These are phyloP conservation scores for Penicillium griseofulvum DNA, from an alignment of 2,329 filamentous ascomycete species.

Conservation along the genomic window DNA sequence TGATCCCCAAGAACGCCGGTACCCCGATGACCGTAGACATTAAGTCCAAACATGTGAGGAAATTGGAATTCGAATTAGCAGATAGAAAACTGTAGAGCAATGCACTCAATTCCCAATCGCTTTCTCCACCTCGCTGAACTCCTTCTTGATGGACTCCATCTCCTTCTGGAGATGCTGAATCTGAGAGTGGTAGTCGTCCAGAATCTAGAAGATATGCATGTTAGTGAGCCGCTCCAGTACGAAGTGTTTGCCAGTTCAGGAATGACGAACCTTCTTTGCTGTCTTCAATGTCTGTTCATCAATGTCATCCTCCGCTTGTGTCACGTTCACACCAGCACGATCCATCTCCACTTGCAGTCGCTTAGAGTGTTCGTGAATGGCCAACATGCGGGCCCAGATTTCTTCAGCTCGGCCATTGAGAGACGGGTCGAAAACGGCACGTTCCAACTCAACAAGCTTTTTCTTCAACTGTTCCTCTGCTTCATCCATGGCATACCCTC, in stretches of 20 bases:
- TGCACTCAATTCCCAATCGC: conserved; percentile 24
- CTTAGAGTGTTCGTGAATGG: conserved; percentile 58
- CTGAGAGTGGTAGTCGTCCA: conserved; percentile 52
- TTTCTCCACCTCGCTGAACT: conserved; percentile 57
- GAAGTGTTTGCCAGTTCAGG: conserved; percentile 18
- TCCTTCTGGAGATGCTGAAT: conserved; percentile 61
- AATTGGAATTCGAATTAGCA: conserved; percentile 8
- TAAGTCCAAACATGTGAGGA: conserved; percentile 13
- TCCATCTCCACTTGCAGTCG: conserved; percentile 61
- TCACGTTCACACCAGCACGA: conserved; percentile 46
- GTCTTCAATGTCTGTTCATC: conserved; percentile 59
- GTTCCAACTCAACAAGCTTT: conserved; percentile 58
- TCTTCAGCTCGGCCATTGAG: conserved; percentile 61
- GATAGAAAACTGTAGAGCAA: conserved; percentile 2
- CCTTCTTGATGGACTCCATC: conserved; percentile 57
- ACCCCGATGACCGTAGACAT: conserved; percentile 23
- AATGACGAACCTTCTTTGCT: conserved; percentile 56
- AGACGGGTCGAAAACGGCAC: conserved; percentile 59
- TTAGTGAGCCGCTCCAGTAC: conserved; percentile 23
- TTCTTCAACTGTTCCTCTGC: conserved; percentile 63
- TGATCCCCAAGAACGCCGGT: conserved; percentile 22
- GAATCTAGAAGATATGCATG: conserved; percentile 37
- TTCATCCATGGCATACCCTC: conserved; percentile 64
- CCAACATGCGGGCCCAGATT: conserved; percentile 66
- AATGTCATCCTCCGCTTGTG: conserved; percentile 47